Conservation (phyloP, 1,284 basidiomycete species). For the Apiotrichum montevideense region DNA sequence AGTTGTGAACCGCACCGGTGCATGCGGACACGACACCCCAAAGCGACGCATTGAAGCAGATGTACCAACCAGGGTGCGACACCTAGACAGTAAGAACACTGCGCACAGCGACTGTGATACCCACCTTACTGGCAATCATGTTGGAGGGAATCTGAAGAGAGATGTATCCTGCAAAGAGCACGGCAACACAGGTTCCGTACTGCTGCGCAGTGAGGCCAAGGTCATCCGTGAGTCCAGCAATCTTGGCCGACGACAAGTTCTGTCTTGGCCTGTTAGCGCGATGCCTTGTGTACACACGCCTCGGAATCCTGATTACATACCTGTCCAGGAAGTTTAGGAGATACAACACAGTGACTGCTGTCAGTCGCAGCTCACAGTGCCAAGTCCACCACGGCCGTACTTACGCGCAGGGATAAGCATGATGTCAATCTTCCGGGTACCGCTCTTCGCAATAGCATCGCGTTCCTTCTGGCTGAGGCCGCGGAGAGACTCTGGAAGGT, state of each 20-base stretch:
- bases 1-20: conserved; percentile 31
- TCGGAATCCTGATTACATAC: background rate
- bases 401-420: conserved; percentile 13
- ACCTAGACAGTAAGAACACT: background rate
- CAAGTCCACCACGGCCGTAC: background rate
- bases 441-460: conserved; percentile 23
- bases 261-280: background rate
- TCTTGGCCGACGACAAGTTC: conserved; percentile 30
- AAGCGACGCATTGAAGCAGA: conserved; percentile 25
- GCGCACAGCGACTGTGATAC: no score
- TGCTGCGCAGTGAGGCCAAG: conserved; percentile 29
- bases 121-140: conserved; percentile 23
- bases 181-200: conserved; percentile 43
- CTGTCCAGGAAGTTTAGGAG: conserved; percentile 14
- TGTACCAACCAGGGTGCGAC: conserved; percentile 14
- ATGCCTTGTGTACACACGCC: no score
- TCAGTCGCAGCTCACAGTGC: background rate
- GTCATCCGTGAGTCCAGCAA: conserved; percentile 28
- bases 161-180: conserved; percentile 44
- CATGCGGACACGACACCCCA: conserved; percentile 40
- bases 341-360: conserved; percentile 6
- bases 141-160: conserved; percentile 36
- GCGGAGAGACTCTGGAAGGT: conserved; percentile 26
- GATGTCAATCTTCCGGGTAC: conserved; percentile 21
- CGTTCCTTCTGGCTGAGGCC: conserved; percentile 31